A percentile compares a stretch with the other conserved stretches of the same genome.
Evolutionary conservation across 306 rosid species (phyloP).

Genomic region (Pyrus communis): DNA sequence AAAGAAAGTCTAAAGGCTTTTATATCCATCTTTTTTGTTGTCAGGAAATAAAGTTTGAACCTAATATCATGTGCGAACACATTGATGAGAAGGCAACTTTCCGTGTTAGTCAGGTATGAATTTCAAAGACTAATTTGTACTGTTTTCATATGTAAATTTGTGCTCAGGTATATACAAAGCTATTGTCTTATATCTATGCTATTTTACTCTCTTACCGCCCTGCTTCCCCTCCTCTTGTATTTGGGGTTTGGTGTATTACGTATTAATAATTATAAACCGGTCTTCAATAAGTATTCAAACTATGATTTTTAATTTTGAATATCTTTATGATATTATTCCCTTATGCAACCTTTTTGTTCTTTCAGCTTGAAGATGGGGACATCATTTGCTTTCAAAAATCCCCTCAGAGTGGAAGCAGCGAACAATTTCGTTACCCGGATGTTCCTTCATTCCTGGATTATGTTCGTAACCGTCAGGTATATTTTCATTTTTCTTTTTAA

Average conservation of each 20-base stretch:
- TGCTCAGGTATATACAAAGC: not conserved
- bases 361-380: conserved; percentile 92
- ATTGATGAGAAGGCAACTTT: conserved; percentile 54
- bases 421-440: conserved; percentile 57
- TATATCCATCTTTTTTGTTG: not conserved
- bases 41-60: conserved; percentile 88
- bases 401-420: conserved; percentile 43
- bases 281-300: not conserved
- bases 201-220: not conserved
- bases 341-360: conserved; percentile 6
- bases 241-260: not conserved
- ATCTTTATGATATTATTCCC: not conserved
- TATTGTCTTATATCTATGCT: not conserved
- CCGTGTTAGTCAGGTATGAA: conserved; percentile 59
- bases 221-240: not conserved
- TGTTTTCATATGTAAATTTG: not conserved
- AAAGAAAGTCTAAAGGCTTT: not conserved
- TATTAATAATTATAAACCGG: not conserved
- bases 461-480: conserved; percentile 90
- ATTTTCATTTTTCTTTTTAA: not conserved
- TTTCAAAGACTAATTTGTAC: not conserved
- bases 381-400: conserved; percentile 84
- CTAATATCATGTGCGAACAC: conserved; percentile 74
- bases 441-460: conserved; percentile 82
- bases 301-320: not conserved